phyloP scores from a whole-genome alignment of 345 rosid genomes.

The Raphanus raphanistrum region DNA sequence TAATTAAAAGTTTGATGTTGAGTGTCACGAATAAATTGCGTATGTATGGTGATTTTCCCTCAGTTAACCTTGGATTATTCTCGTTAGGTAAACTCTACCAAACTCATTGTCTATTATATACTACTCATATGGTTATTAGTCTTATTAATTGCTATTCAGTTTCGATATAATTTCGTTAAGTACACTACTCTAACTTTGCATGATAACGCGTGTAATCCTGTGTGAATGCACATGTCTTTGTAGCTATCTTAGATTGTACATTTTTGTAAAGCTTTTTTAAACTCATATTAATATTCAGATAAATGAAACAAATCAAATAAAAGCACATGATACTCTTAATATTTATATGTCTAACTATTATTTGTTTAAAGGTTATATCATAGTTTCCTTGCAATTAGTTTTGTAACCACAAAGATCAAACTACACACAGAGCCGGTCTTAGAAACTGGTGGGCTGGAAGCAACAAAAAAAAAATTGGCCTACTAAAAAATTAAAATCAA shows the following conservation, averaged over 20 bases:
- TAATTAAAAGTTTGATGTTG: conserved; percentile 35
- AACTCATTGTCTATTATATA: conserved; percentile 35
- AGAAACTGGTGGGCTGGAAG: too few species aligned
- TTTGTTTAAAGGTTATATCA: neutral
- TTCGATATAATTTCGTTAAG: neutral
- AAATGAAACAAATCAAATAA: neutral
- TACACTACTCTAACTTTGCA: neutral
- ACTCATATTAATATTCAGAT: neutral
- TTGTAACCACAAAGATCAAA: neutral
- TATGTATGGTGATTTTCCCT: conserved; percentile 18
- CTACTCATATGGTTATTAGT: conserved; percentile 1
- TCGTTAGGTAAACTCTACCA: conserved; percentile 30
- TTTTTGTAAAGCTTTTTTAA: neutral
- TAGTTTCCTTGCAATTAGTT: neutral
- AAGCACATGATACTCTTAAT: too few species aligned
- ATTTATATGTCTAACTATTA: neutral
- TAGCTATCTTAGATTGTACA: neutral
- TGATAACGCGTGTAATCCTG: neutral
- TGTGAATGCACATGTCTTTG: neutral
- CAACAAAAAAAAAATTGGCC: too few species aligned
- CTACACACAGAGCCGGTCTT: neutral
- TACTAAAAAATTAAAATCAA: too few species aligned
- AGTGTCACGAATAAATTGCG: conserved; percentile 33
- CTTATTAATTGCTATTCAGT: neutral
- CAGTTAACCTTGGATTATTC: conserved; percentile 24